phyloP scores from a whole-genome alignment of 345 rosid genomes.

The Salix brachista region DNA sequence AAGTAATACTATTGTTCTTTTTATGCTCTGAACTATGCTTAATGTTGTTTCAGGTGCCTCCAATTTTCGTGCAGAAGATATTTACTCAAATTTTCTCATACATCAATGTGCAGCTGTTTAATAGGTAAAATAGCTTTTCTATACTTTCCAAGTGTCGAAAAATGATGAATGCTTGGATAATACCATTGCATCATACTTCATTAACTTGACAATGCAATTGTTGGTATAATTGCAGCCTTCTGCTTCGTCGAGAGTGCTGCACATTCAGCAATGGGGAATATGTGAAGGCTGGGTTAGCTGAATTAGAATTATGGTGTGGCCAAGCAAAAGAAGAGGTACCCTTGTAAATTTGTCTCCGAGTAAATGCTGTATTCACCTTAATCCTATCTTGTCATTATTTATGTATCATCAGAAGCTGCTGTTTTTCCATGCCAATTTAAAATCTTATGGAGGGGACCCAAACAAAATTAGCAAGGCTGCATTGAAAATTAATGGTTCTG shows the following conservation, averaged over 20 bases:
- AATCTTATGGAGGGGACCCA: background rate
- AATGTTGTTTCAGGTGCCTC: conserved; percentile 20
- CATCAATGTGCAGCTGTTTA: conserved; percentile 26
- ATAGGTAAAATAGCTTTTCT: conserved; percentile 18
- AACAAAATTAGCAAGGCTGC: background rate
- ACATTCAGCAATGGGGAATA: conserved; percentile 27
- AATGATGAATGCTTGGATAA: background rate
- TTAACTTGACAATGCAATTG: background rate
- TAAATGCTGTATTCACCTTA: background rate
- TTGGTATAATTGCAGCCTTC: conserved; percentile 18
- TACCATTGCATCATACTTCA: background rate
- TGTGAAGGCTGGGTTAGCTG: conserved; percentile 28
- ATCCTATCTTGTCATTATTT: background rate
- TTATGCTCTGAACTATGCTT: background rate
- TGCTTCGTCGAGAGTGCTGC: conserved; percentile 28
- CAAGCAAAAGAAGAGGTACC: conserved; percentile 26
- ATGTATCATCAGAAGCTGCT: background rate
- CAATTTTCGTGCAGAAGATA: conserved; percentile 19
- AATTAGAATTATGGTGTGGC: conserved; percentile 29
- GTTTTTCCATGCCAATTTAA: background rate
- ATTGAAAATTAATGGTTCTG: background rate
- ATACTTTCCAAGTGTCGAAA: background rate
- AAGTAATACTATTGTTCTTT: background rate
- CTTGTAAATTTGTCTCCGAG: background rate
- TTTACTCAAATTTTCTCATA: conserved; percentile 19